phyloP scores from a whole-genome alignment of 2,329 filamentous ascomycete genomes.

The Corinectria fuckeliana region DNA sequence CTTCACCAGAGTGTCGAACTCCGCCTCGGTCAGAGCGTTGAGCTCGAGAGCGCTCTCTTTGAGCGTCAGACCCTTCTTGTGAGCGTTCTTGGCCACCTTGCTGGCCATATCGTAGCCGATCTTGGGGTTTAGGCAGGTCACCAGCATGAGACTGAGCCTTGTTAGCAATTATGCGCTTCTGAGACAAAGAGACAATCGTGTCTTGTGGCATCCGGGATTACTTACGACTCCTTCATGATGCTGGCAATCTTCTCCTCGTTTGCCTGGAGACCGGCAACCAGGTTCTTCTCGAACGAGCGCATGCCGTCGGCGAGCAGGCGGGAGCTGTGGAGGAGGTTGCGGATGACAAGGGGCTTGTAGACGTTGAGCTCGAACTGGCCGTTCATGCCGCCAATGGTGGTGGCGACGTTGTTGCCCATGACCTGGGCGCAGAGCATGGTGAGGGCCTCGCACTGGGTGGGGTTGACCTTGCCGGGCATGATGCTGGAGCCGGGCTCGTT shows the following conservation, averaged over 20 bases:
- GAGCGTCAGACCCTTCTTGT: conserved; percentile 95
- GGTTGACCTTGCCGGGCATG: conserved; percentile 99
- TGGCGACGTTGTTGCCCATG: conserved; percentile 94
- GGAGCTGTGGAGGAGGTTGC: conserved; percentile 91
- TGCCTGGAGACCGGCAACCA: conserved; percentile 85
- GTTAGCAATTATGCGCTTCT: conserved; percentile 18
- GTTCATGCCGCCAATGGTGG: conserved; percentile 94
- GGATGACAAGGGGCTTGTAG: conserved; percentile 96
- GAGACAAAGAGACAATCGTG: too few species aligned
- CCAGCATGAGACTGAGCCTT: conserved; percentile 82
- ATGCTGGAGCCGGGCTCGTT: conserved; percentile 98
- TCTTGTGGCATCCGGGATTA: conserved; percentile 21
- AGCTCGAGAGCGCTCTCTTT: conserved; percentile 95
- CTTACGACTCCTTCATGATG: conserved; percentile 93
- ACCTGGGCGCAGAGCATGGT: conserved; percentile 99
- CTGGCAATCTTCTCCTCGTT: conserved; percentile 91
- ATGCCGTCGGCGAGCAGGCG: conserved; percentile 90
- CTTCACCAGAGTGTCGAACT: conserved; percentile 87
- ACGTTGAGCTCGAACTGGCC: conserved; percentile 99
- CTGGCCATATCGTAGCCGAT: conserved; percentile 98
- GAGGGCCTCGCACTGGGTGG: conserved; percentile 95
- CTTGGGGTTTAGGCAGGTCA: conserved; percentile 96
- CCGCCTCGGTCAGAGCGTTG: conserved; percentile 83
- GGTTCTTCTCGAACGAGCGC: conserved; percentile 93
- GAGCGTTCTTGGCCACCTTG: conserved; percentile 97